Base-by-base conservation (phyloP, 2,329 filamentous ascomycete species). In the Monosporascus sp. region DNA sequence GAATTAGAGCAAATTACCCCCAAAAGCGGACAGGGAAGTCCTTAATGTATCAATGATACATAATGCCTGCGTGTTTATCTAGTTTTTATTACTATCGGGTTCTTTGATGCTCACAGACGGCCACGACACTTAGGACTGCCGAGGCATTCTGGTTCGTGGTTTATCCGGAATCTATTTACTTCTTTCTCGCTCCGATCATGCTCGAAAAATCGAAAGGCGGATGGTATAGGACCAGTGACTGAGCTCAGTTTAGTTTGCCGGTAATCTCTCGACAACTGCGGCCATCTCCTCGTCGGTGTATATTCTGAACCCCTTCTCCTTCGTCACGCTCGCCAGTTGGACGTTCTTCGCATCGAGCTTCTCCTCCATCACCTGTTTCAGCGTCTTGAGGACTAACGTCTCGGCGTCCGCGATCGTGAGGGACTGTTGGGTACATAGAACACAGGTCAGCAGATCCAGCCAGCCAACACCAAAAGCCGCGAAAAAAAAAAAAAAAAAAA, bases 361-460 rank as follows among this genome's bases (percentile, higher is more conserved):
- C 85, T 99, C 94, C 77, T 99, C 94, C 94, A 99, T 99, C 64
- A 99, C 94, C 77, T 99, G 94, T 83, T 97, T 99, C 72, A 99
- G 75, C 38, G 94, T 99, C 84, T 97, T 97, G 68, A 99, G 80
- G 50, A 96, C 92, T 61, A 99, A 78, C 3, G 92, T 94, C 78
- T 99, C 94, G 54, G 94, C 94, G 70, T 99, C 94, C 53, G 83
- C 79, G 58, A 99, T 86, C 43, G 92, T 96, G 59, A 99, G 82
- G 54, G 93, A 97, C 83, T 88, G 59, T 37, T 26, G 26, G 50
- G 54, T 22, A 44, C 17, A 22, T 14, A 38, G 47, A 50, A 36
- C 24, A 26, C 17, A n/a, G 17, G 38, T 41, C 16, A 41, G 22
- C 6, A 9, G 5, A 34, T 34, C 31, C 11, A 34, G 31, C 31